Percentiles rank a stretch among this genome's conserved stretches.
Evolutionary conservation across 257 asterid species (phyloP).

Genomic region (Avicennia marina): DNA sequence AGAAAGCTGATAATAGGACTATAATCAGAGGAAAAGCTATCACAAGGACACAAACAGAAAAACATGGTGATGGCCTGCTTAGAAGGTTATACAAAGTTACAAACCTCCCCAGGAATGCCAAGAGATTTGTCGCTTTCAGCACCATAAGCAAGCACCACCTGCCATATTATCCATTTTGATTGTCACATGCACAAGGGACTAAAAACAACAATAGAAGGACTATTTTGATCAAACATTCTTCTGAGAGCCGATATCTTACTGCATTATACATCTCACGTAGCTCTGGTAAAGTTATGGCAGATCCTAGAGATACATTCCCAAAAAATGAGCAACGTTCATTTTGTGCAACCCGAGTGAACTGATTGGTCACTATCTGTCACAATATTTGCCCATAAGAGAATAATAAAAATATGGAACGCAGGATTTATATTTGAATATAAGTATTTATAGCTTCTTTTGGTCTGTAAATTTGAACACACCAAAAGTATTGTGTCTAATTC

Average conservation of each 20-base stretch:
- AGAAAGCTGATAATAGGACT: conserved; percentile 11
- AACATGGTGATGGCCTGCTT: background rate
- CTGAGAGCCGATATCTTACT: conserved; percentile 37
- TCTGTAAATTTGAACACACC: background rate
- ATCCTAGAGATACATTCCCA: conserved; percentile 84
- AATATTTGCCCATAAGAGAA: too few relatives aligned
- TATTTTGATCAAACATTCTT: conserved; percentile 4
- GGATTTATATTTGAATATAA: too few relatives aligned
- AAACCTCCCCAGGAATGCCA: conserved; percentile 85
- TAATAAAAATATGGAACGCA: too few relatives aligned
- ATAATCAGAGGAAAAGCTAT: conserved; percentile 3
- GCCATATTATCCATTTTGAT: conserved; percentile 9
- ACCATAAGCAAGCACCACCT: conserved; percentile 95
- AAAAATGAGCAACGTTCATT: conserved; percentile 71
- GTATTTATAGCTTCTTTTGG: background rate
- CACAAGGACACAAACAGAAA: background rate
- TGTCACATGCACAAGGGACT: background rate
- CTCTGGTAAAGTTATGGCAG: conserved; percentile 66
- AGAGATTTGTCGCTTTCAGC: conserved; percentile 92
- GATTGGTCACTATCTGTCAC: conserved; percentile 81
- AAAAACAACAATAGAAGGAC: background rate
- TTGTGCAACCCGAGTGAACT: conserved; percentile 74
- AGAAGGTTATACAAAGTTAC: too few relatives aligned
- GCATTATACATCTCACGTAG: conserved; percentile 76
- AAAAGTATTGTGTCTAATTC: background rate